Evolutionary conservation across 805 yeast genomes (phyloP).

Genomic region (Sungouiozyma intestinalis): DNA sequence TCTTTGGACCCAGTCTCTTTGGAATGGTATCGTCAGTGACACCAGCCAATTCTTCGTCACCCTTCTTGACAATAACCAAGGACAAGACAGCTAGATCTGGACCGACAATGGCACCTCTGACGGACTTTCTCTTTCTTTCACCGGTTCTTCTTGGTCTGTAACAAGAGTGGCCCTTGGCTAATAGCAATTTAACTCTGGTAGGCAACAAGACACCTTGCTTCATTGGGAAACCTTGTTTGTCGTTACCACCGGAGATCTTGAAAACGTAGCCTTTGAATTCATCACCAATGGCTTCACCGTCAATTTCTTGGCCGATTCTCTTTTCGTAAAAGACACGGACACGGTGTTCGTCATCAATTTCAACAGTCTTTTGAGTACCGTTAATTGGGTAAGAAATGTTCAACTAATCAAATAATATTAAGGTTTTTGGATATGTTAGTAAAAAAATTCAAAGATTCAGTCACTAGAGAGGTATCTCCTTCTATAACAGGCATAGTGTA

Average conservation of each 20-base stretch:
- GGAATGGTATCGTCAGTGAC: conserved; percentile 90
- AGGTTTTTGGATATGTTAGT: conserved; percentile 11
- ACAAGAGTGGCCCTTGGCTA: conserved; percentile 92
- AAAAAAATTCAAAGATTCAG: conserved; percentile 2
- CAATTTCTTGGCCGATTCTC: conserved; percentile 99
- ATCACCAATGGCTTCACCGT: conserved; percentile 96
- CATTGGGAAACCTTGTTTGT: conserved; percentile 99
- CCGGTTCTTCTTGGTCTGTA: conserved; percentile 99
- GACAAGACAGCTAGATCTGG: conserved; percentile 94
- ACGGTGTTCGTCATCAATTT: conserved; percentile 98
- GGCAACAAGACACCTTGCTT: conserved; percentile 99
- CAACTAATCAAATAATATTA: conserved; percentile 42
- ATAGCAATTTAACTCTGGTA: conserved; percentile 95
- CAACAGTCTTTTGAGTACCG: conserved; percentile 98
- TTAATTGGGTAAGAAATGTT: conserved; percentile 99
- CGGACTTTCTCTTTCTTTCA: conserved; percentile 99
- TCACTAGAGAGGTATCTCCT: too few species aligned
- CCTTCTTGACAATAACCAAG: conserved; percentile 90
- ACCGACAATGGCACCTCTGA: conserved; percentile 98
- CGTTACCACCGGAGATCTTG: conserved; percentile 99
- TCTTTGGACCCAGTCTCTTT: conserved; percentile 99
- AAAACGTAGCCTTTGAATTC: conserved; percentile 99
- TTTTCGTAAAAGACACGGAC: conserved; percentile 97
- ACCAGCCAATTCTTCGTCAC: conserved; percentile 93
- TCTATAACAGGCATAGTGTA: too few species aligned